Percentiles rank a stretch among this genome's conserved stretches.
These are phyloP conservation scores for Jimgerdemannia flammicorona DNA, from an alignment of 192 early-diverging fungal species.

Conservation along the genomic window DNA sequence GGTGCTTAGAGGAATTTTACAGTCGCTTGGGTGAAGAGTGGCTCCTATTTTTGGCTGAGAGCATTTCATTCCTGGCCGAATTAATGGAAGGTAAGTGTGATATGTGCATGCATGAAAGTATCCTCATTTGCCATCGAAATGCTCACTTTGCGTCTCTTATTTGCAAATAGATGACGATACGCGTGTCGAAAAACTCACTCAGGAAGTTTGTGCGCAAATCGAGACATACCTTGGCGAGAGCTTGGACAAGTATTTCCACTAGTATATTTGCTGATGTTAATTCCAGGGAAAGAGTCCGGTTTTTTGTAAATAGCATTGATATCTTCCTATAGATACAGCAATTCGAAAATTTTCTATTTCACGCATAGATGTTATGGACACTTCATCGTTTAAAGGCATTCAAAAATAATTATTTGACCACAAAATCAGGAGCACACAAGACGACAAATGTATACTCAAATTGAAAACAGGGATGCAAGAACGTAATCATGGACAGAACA, in stretches of 20 bases:
- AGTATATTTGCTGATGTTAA: slow-evolving; percentile 3
- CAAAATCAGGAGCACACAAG: too few species aligned
- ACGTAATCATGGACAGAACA: too few species aligned
- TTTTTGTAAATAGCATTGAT: too few species aligned
- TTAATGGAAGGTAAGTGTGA: slow-evolving; percentile 65
- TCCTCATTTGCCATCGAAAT: neutral
- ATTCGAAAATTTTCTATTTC: too few species aligned
- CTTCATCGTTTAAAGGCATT: too few species aligned
- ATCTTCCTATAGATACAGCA: too few species aligned
- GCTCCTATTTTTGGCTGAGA: slow-evolving; percentile 88
- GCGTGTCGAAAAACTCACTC: slow-evolving; percentile 76
- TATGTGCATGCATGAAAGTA: too few species aligned
- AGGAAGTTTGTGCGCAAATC: slow-evolving; percentile 81
- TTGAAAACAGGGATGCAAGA: too few species aligned
- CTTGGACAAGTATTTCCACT: slow-evolving; percentile 81
- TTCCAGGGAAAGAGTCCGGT: too few species aligned
- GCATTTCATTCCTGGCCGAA: slow-evolving; percentile 92
- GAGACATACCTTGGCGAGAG: slow-evolving; percentile 90
- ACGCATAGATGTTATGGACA: too few species aligned
- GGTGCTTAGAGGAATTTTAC: slow-evolving; percentile 78
- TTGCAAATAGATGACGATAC: slow-evolving; percentile 65
- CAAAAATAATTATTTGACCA: too few species aligned
- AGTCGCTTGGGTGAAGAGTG: slow-evolving; percentile 89
- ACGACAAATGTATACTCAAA: too few species aligned
- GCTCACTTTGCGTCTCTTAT: neutral